A percentile compares a stretch with the other conserved stretches of the same genome.
Conservation (phyloP, 129 eudicot species). For the Escallonia rubra region DNA sequence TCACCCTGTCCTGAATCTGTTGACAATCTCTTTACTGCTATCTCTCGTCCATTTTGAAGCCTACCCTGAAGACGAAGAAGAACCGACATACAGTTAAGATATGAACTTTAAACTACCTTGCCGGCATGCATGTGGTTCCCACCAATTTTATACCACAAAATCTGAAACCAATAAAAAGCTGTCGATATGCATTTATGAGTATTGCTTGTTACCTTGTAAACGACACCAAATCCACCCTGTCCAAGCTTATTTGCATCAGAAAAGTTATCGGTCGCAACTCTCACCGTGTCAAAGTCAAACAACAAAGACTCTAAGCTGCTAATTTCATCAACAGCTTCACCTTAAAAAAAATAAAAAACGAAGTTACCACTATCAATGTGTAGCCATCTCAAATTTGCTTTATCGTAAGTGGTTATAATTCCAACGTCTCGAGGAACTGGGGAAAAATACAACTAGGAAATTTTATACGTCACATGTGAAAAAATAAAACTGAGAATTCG, state of each 20-base stretch:
- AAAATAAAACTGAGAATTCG: neutral
- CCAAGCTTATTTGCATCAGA: conserved; percentile 64
- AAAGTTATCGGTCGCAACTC: conserved; percentile 52
- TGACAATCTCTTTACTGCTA: conserved; percentile 52
- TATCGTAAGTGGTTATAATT: too few species aligned
- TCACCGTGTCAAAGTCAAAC: conserved; percentile 48
- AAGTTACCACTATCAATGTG: too few species aligned
- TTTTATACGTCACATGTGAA: neutral
- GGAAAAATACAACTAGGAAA: neutral
- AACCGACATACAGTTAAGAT: too few species aligned
- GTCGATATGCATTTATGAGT: too few species aligned
- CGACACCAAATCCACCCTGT: conserved; percentile 89
- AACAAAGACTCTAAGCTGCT: conserved; percentile 37
- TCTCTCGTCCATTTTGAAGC: conserved; percentile 35
- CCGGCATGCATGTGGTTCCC: too few species aligned
- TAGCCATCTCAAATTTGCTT: too few species aligned
- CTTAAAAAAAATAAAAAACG: neutral
- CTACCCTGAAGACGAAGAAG: conserved; percentile 37
- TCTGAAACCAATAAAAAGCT: too few species aligned
- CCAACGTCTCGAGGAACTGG: neutral
- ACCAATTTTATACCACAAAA: too few species aligned
- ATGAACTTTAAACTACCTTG: too few species aligned
- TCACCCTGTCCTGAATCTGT: conserved; percentile 43
- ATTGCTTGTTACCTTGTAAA: conserved; percentile 77
- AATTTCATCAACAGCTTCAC: conserved; percentile 13